Percentiles rank a stretch among this genome's conserved stretches.
These are phyloP conservation scores for Trichoderma reesei DNA, from an alignment of 495 filamentous ascomycete species.

Conservation along the genomic window DNA sequence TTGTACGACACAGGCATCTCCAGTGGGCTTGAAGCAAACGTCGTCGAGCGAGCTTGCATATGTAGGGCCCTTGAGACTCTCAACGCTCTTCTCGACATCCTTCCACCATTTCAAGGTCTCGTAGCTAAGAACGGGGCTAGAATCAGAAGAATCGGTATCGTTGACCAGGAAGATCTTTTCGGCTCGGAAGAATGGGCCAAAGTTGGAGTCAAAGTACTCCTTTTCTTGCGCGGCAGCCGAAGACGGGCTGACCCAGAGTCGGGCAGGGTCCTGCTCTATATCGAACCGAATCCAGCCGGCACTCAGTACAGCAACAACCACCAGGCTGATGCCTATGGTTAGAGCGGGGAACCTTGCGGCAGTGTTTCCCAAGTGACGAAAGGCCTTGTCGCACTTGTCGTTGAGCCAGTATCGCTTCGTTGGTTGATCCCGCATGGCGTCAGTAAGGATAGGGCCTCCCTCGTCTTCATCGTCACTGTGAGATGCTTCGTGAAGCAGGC, in stretches of 20 bases:
- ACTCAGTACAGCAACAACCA: conserved; percentile 67
- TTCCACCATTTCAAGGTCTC: conserved; percentile 92
- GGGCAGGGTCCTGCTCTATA: conserved; percentile 80
- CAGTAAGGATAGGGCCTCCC: conserved; percentile 63
- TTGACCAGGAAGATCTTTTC: conserved; percentile 93
- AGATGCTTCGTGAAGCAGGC: conserved; percentile 73
- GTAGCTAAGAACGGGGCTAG: conserved; percentile 72
- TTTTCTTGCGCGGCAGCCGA: conserved; percentile 90
- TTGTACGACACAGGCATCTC: conserved; percentile 84
- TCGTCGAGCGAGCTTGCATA: conserved; percentile 61
- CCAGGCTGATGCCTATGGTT: conserved; percentile 61
- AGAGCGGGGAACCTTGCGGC: conserved; percentile 76
- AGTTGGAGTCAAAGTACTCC: conserved; percentile 85
- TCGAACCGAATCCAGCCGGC: conserved; percentile 78
- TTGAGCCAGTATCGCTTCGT: conserved; percentile 71
- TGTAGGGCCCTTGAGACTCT: conserved; percentile 53
- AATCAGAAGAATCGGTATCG: conserved; percentile 53
- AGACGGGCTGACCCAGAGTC: conserved; percentile 89
- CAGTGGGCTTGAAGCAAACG: conserved; percentile 89
- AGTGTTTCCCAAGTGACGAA: conserved; percentile 69
- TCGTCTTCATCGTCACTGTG: conserved; percentile 86
- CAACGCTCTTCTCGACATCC: conserved; percentile 69
- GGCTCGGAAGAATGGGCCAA: conserved; percentile 90
- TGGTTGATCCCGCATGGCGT: conserved; percentile 58
- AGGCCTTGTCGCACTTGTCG: conserved; percentile 62